Evolutionary conservation across 208 protist genomes (phyloP).

Genomic region (Trypanosomatidae sp.): DNA sequence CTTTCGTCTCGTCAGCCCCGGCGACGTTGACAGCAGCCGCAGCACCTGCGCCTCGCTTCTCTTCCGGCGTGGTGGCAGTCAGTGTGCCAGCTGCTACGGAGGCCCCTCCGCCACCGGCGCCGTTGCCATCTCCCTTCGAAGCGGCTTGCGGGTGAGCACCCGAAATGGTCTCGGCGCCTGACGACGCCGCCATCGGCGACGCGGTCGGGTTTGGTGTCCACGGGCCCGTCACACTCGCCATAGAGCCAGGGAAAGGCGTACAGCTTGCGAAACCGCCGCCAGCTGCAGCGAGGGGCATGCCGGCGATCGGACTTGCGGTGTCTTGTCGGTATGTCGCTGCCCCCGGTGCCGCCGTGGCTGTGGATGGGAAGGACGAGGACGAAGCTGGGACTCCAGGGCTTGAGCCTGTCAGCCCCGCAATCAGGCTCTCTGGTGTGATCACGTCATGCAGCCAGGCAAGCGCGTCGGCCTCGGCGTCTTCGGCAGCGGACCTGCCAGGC

Average conservation of each 20-base stretch:
- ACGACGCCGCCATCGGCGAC: neutral
- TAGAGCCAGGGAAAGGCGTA: neutral
- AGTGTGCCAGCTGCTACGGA: neutral
- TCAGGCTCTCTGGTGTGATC: constrained; percentile 51
- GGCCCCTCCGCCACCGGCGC: neutral
- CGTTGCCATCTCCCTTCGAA: constrained; percentile 16
- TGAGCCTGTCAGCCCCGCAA: constrained; percentile 16
- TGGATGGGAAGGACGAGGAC: neutral
- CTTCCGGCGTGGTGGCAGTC: neutral
- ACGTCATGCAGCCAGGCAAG: constrained; percentile 88
- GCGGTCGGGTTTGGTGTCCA: constrained; percentile 28
- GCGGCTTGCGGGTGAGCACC: constrained; percentile 19
- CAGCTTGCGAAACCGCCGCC: neutral
- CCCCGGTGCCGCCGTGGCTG: neutral
- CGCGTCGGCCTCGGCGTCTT: constrained; percentile 46
- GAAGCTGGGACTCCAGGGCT: constrained; percentile 4
- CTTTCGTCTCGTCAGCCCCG: neutral
- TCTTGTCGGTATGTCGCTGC: neutral
- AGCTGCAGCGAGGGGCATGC: neutral
- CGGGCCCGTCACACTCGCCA: constrained; percentile 10
- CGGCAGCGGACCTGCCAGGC: constrained; percentile 7
- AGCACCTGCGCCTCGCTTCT: neutral
- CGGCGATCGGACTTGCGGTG: neutral
- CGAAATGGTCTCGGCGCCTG: constrained; percentile 12
- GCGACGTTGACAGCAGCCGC: neutral